Evolutionary conservation across 1,139 yeast species (phyloP), one percentile per base, ranked within the genome.

Genomic region (Spencermartinsiella ligniputridi): DNA sequence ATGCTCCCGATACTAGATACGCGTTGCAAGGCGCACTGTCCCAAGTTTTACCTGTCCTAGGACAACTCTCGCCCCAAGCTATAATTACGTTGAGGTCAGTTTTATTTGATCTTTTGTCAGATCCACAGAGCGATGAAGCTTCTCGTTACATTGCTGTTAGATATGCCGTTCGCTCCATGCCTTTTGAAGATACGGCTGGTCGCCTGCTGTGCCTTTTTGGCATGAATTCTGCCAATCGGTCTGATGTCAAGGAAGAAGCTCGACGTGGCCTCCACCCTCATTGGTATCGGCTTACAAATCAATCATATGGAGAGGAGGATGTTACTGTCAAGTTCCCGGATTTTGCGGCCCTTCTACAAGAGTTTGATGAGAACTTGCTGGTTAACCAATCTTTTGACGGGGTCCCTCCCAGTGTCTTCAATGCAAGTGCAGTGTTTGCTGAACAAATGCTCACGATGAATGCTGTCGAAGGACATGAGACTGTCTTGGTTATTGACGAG

Each of bases 201-300:
- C 72, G 97, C 49, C 58, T 76, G 43, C 66, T 87, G 34, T 83
- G 92, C 57, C 62, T 89, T 16, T 62, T 83, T 41, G 96, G 89
- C 6, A 65, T 87, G 9, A 66, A 78, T 15, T 64, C 63, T 2
- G 54, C 50, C 3, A 84, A 83, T 53, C 71, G 85, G 42, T 72
- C 87, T 1, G 96, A 88, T 52, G 78, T 83, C 0, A 69, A 81
- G 12, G 96, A 89, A 56, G 97, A 89, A 61, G 83, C 96, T 0
- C 64, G 64, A n/a, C 78, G 78, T 49, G 97, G 97, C 0, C 69
- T 92, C 22, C 81, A 87, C 58, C 97, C 97, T 0, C 78, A 85
- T 57, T 76, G 83, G 79, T 81, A 76, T 57, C 69, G 67, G 41
- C 62, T 57, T 9, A 54, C 51, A 25, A 62, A 56, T 38, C 32